Evolutionary conservation across 331 rosid genomes (phyloP).

Genomic region (Rhamnella rubrinervis): DNA sequence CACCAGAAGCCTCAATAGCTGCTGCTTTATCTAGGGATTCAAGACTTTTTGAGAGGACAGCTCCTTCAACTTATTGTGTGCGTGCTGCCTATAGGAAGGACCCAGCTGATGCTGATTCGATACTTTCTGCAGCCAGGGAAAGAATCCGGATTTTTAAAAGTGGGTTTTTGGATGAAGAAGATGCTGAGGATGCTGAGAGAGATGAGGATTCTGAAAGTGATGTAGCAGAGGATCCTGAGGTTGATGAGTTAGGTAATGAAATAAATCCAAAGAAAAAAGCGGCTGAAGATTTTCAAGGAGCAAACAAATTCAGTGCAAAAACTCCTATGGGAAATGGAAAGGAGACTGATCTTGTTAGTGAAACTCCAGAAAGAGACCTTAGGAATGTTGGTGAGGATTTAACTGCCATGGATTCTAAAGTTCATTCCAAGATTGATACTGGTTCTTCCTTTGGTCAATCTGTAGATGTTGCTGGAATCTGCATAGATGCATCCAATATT

Average conservation of each 20-base stretch:
- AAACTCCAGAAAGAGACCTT: conserved; percentile 29
- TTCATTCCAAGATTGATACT: conserved; percentile 20
- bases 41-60: conserved; percentile 78
- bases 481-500: conserved; percentile 26
- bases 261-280: conserved; percentile 26
- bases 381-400: conserved; percentile 30
- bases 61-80: conserved; percentile 78
- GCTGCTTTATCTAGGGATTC: conserved; percentile 84
- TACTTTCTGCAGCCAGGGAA: conserved; percentile 67
- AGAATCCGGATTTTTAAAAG: conserved; percentile 51
- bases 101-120: conserved; percentile 56
- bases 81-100: conserved; percentile 68
- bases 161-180: conserved; percentile 52
- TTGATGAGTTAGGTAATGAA: conserved; percentile 53
- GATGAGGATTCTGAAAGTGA: conserved; percentile 71
- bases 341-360: conserved; percentile 24
- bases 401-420: conserved; percentile 29
- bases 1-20: conserved; percentile 76
- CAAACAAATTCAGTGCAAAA: conserved; percentile 18
- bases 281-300: conserved; percentile 25
- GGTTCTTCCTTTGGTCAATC: conserved; percentile 16
- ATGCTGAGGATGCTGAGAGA: conserved; percentile 62
- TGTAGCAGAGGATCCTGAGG: conserved; percentile 55
- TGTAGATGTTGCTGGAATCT: conserved; percentile 29
- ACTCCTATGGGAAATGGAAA: conserved; percentile 28